Base-by-base conservation (phyloP, 2,329 filamentous ascomycete genomes). In the Pseudogymnoascus sp. region DNA sequence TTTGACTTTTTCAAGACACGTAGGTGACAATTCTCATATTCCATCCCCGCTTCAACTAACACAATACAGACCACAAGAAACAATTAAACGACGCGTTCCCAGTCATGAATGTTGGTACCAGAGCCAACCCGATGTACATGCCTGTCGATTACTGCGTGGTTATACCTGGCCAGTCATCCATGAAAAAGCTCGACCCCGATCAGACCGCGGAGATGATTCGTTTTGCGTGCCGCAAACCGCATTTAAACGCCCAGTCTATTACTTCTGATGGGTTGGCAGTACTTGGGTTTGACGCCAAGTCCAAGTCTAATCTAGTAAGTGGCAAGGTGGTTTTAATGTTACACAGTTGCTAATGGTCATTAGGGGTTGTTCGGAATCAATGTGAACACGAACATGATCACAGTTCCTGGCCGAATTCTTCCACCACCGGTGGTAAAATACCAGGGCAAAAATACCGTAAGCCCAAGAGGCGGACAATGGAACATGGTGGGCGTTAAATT, bases 371-470 rank as follows among this genome's bases (percentile, higher is more conserved):
- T 92, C 65, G 87, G 87, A 4, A 78, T 96, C 65, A 75, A 76
- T 1, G 80, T 92, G 2, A 79, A 77, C 5, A 80, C 82, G 11
- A 74, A 78, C 1, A 79, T 96, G 36, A 78, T 96, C 36, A 89
- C 88, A 0, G 89, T 96, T 0, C 79, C 80, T 0, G 93, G 85
- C 1, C 86, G 92, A 5, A 82, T 93, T 42, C 80, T 96, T 0
- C 43, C 69, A 0, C 70, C 84, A 0, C 91, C 91, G 0, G 69
- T 67, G 0, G 75, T 96, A 28, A 72, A 76, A 1, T 96, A 96
- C 70, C 65, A 72, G 63, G 65, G 72, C 18, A 66, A 43, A 14
- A 71, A 66, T 5, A 63, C 68, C 60, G 64, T 80, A 5, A 71
- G 60, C 0, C 75, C 82, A 0, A 66, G 63, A 1, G 75, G 77